Evolutionary conservation across 345 rosid genomes (phyloP).

Genomic region (Arabidopsis suecica): DNA sequence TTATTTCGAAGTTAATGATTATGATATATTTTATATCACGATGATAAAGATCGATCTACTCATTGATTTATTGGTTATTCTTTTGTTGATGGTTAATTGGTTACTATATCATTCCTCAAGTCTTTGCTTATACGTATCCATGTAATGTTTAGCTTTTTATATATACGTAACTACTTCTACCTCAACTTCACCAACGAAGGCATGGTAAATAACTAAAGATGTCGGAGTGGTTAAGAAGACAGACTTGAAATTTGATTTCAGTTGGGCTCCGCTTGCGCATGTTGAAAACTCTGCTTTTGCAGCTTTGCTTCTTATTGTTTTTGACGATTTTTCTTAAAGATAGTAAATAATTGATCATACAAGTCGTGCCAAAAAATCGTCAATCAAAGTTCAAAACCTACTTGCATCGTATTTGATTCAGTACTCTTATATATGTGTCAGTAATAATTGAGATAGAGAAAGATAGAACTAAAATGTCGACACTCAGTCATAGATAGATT

Average conservation of each 20-base stretch:
- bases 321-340: not conserved
- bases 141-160: constrained; percentile 3
- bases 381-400: constrained; percentile 3
- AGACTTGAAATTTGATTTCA: not conserved
- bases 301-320: constrained; percentile 10
- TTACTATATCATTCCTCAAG: not conserved
- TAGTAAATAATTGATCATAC: not conserved
- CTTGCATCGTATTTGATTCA: not conserved
- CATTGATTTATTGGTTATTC: not conserved
- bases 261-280: constrained; percentile 18
- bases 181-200: not conserved
- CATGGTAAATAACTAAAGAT: not conserved
- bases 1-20: constrained; percentile 19
- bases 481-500: not conserved
- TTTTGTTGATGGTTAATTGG: not conserved
- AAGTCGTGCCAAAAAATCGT: not conserved
- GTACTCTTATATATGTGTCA: constrained; percentile 11
- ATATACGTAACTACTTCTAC: not conserved
- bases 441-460: constrained; percentile 2
- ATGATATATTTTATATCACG: not conserved
- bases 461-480: not conserved
- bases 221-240: constrained; percentile 1
- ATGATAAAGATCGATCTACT: constrained; percentile 10
- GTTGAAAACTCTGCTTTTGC: constrained; percentile 17
- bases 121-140: not conserved